Evolutionary conservation across 1,284 basidiomycete species (phyloP).

Genomic region (Xanthoconium separans): DNA sequence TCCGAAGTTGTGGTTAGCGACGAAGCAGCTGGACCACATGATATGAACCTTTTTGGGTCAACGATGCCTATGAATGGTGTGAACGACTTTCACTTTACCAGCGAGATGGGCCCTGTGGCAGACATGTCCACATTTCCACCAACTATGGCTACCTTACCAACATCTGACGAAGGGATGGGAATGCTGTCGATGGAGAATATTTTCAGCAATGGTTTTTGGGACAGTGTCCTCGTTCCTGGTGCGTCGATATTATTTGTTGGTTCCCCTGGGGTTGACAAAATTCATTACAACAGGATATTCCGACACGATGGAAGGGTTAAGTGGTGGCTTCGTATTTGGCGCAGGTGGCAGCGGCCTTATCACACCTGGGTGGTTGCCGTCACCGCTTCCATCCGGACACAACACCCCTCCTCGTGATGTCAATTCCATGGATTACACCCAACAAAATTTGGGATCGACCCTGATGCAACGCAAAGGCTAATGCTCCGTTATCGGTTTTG

Average conservation of each 20-base stretch:
- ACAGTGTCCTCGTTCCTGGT: slow-evolving; percentile 81
- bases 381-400: slow-evolving; percentile 33
- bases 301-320: slow-evolving; percentile 73
- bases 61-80: slow-evolving; percentile 21
- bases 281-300: slow-evolving; percentile 57
- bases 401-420: slow-evolving; percentile 30
- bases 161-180: slow-evolving; percentile 45
- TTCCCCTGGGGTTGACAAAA: slow-evolving; percentile 11
- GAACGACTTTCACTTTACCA: slow-evolving; percentile 64
- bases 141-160: slow-evolving; percentile 62
- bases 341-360: slow-evolving; percentile 64
- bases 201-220: slow-evolving; percentile 77
- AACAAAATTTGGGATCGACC: slow-evolving; percentile 25
- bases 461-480: slow-evolving; percentile 32
- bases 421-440: slow-evolving; percentile 27
- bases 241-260: slow-evolving; percentile 27
- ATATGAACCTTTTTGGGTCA: slow-evolving; percentile 28
- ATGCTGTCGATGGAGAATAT: slow-evolving; percentile 79
- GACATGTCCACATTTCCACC: slow-evolving; percentile 82
- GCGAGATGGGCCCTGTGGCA: slow-evolving; percentile 77
- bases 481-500: slow-evolving; percentile 7
- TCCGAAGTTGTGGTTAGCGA: slow-evolving; percentile 25
- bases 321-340: slow-evolving; percentile 80
- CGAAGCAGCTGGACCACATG: slow-evolving; percentile 23
- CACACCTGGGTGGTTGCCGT: slow-evolving; percentile 35